These are phyloP conservation scores for Vicia faba DNA, from an alignment of 306 rosid genomes.

Conservation along the genomic window DNA sequence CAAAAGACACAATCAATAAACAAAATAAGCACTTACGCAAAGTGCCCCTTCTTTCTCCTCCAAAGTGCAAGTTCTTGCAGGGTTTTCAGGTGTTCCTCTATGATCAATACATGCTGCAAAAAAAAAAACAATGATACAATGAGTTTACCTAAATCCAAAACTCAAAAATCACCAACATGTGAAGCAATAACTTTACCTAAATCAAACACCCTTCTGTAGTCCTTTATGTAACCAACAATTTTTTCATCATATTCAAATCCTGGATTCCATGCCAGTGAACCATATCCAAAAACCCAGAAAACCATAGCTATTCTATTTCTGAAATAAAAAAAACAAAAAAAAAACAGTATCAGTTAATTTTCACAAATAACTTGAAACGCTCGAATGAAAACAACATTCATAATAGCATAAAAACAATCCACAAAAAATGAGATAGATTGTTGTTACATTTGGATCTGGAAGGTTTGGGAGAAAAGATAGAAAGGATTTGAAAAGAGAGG, in stretches of 20 bases:
- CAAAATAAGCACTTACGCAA: conserved; percentile 62
- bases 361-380: not conserved
- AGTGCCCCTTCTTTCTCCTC: conserved; percentile 72
- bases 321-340: not conserved
- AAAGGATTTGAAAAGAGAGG: conserved; percentile 37
- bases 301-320: conserved; percentile 65
- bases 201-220: conserved; percentile 90
- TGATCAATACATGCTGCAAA: conserved; percentile 88
- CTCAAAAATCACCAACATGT: not conserved
- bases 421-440: too few relatives aligned
- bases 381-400: not conserved
- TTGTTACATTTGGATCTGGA: conserved; percentile 45
- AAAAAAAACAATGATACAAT: not conserved
- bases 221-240: conserved; percentile 77
- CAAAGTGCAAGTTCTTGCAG: conserved; percentile 92
- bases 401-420: not conserved
- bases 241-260: conserved; percentile 88
- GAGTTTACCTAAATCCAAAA: not conserved
- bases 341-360: not conserved
- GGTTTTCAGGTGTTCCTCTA: conserved; percentile 86
- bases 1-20: not conserved
- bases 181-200: conserved; percentile 56
- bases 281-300: conserved; percentile 97
- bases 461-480: conserved; percentile 28
- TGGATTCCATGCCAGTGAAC: conserved; percentile 96